phyloP scores from a whole-genome alignment of 768 basidiomycete species.

The Rhodotorula paludigena region DNA sequence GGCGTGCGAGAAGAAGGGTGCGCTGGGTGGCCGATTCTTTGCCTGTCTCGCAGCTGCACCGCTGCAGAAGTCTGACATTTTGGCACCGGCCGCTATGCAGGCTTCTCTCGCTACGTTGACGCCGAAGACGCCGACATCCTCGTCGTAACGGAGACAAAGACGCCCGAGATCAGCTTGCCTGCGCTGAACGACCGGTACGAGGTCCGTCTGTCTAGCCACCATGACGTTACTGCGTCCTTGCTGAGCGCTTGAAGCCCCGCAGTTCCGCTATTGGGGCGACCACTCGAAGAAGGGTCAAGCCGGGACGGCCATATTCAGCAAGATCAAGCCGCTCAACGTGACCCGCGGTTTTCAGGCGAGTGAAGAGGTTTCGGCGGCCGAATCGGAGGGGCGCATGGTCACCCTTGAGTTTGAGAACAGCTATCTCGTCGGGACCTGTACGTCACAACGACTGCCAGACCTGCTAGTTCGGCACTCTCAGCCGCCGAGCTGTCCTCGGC shows the following conservation, averaged over 20 bases:
- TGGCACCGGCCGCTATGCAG: constrained; percentile 43
- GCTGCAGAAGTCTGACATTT: neutral
- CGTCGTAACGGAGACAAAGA: constrained; percentile 78
- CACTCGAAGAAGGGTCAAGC: constrained; percentile 67
- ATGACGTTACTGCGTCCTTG: no score
- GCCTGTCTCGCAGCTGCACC: neutral
- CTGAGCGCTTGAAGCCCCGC: neutral
- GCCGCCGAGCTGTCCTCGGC: no score
- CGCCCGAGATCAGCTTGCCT: constrained; percentile 48
- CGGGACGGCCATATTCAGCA: constrained; percentile 75
- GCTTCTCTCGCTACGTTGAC: constrained; percentile 73
- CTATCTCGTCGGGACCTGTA: constrained; percentile 58
- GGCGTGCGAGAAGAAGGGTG: constrained; percentile 71
- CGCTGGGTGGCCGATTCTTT: neutral
- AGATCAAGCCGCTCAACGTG: constrained; percentile 64
- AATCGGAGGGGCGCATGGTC: constrained; percentile 51
- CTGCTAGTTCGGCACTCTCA: no score
- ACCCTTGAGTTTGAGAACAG: constrained; percentile 71
- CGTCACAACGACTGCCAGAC: no score
- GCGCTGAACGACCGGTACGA: constrained; percentile 24
- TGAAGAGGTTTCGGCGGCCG: constrained; percentile 57
- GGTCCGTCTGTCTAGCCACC: neutral
- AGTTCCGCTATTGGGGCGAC: constrained; percentile 42
- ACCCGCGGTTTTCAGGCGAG: constrained; percentile 57
- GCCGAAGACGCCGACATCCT: constrained; percentile 82